Evolutionary conservation across 306 rosid genomes (phyloP).

Genomic region (Sindora glabra): DNA sequence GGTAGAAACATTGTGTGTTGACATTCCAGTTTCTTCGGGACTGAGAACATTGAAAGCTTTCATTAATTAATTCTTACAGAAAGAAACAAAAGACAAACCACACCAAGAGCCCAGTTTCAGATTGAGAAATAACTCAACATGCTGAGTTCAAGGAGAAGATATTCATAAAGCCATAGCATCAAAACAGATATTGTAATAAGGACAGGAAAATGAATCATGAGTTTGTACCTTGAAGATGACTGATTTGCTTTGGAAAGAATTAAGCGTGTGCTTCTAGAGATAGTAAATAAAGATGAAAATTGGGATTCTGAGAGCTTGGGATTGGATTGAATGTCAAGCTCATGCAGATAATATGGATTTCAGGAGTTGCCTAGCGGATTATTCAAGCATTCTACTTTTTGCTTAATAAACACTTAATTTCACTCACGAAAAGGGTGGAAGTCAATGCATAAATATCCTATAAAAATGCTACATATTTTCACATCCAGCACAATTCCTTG

Average conservation of each 20-base stretch:
- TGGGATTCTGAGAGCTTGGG: constrained; percentile 9
- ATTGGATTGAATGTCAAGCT: constrained; percentile 7
- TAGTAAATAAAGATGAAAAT: constrained; percentile 8
- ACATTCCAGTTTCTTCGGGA: constrained; percentile 24
- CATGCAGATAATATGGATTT: constrained; percentile 15
- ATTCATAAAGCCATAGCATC: constrained; percentile 24
- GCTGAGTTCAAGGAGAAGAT: constrained; percentile 22
- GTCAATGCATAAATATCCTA: constrained; percentile 19
- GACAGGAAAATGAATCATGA: constrained; percentile 21
- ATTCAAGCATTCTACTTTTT: constrained; percentile 11
- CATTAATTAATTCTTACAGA: constrained; percentile 3
- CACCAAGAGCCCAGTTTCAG: constrained; percentile 2
- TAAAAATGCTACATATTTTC: too few relatives aligned
- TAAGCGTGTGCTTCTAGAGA: neutral
- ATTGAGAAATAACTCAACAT: constrained; percentile 19
- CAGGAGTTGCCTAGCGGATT: constrained; percentile 12
- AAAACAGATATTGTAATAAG: constrained; percentile 16
- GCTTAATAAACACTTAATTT: constrained; percentile 25
- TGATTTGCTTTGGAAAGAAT: neutral
- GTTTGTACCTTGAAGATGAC: neutral
- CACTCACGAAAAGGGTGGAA: constrained; percentile 8
- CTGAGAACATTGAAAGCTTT: constrained; percentile 8
- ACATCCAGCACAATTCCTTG: too few relatives aligned
- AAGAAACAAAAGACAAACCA: neutral
- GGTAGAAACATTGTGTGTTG: constrained; percentile 21